These are phyloP conservation scores for Paecilomyces sp. DNA, from an alignment of 2,329 filamentous ascomycete species.

Conservation along the genomic window DNA sequence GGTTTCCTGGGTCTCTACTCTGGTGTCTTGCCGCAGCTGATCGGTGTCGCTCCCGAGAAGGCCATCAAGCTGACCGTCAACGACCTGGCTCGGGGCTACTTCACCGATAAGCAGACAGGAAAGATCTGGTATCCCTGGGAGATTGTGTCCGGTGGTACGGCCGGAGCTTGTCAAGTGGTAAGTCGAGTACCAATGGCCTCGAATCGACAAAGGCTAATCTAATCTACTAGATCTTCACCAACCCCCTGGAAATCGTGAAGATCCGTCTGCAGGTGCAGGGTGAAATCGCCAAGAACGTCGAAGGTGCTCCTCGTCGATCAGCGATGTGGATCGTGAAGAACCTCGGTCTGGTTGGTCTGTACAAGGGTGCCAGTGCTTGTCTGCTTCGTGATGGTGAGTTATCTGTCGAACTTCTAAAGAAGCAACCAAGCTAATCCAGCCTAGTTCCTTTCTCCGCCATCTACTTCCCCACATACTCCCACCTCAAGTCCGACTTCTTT, in stretches of 20 bases:
- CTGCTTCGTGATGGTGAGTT: slow-evolving; percentile 69
- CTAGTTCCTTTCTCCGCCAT: slow-evolving; percentile 91
- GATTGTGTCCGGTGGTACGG: slow-evolving; percentile 78
- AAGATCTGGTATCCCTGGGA: slow-evolving; percentile 66
- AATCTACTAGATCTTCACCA: slow-evolving; percentile 72
- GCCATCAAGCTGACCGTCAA: slow-evolving; percentile 99
- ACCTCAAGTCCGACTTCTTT: slow-evolving; percentile 89
- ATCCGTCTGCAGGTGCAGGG: slow-evolving; percentile 97
- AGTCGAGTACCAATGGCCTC: slow-evolving; percentile 34
- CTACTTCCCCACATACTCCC: slow-evolving; percentile 95
- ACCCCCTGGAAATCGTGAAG: slow-evolving; percentile 98
- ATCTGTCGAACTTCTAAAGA: slow-evolving; percentile 12
- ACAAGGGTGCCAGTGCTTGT: slow-evolving; percentile 94
- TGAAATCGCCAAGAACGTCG: slow-evolving; percentile 81
- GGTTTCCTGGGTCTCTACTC: slow-evolving; percentile 86
- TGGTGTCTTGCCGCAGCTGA: slow-evolving; percentile 86
- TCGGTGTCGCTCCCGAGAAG: slow-evolving; percentile 98
- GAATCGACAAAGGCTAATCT: slow-evolving; percentile 3
- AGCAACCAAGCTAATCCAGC: slow-evolving; percentile 10
- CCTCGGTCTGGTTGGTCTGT: slow-evolving; percentile 85
- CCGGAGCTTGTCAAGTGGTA: slow-evolving; percentile 94
- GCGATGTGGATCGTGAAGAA: slow-evolving; percentile 98
- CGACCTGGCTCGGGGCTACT: slow-evolving; percentile 72
- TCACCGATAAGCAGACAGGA: slow-evolving; percentile 66
- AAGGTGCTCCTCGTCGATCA: slow-evolving; percentile 76